Percentiles rank a stretch among this genome's conserved stretches.
phyloP scores from a whole-genome alignment of 2,329 filamentous ascomycete species.

The Chaetomiaceae sp. region DNA sequence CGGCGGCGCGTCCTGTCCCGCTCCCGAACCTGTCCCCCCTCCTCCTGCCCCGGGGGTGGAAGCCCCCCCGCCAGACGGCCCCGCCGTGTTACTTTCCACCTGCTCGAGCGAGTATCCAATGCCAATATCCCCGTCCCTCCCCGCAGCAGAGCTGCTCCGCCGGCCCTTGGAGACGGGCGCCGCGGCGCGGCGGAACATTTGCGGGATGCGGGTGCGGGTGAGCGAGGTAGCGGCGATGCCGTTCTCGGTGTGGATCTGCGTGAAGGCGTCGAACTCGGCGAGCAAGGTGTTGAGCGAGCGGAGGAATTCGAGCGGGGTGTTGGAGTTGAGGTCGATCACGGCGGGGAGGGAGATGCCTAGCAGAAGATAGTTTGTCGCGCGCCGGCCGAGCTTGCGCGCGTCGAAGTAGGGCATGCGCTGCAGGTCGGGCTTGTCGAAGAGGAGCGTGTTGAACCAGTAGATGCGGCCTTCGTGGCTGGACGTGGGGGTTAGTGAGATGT shows the following conservation, averaged over 20 bases:
- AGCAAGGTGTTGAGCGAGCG: constrained; percentile 80
- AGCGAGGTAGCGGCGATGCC: constrained; percentile 66
- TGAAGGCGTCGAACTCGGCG: constrained; percentile 89
- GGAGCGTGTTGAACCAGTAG: constrained; percentile 97
- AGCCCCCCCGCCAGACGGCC: background rate
- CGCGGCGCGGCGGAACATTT: constrained; percentile 70
- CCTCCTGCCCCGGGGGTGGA: no score
- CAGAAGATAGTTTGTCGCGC: constrained; percentile 89
- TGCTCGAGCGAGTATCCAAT: constrained; percentile 17
- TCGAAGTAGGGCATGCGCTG: constrained; percentile 82
- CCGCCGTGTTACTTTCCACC: constrained; percentile 37
- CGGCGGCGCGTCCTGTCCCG: constrained; percentile 27
- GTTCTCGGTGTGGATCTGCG: constrained; percentile 77
- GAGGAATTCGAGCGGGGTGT: constrained; percentile 78
- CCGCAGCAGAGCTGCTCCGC: constrained; percentile 41
- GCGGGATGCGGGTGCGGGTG: constrained; percentile 72
- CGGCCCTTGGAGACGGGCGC: constrained; percentile 52
- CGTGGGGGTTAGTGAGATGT: constrained; percentile 8
- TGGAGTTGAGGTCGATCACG: constrained; percentile 81
- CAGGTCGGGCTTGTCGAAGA: constrained; percentile 81
- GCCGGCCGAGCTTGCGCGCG: constrained; percentile 74
- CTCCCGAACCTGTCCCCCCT: background rate
- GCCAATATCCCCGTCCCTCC: constrained; percentile 24
- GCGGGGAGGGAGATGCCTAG: constrained; percentile 87
- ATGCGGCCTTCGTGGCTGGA: constrained; percentile 83